phyloP scores from a whole-genome alignment of 768 basidiomycete genomes.

The Termitomyces sp. region DNA sequence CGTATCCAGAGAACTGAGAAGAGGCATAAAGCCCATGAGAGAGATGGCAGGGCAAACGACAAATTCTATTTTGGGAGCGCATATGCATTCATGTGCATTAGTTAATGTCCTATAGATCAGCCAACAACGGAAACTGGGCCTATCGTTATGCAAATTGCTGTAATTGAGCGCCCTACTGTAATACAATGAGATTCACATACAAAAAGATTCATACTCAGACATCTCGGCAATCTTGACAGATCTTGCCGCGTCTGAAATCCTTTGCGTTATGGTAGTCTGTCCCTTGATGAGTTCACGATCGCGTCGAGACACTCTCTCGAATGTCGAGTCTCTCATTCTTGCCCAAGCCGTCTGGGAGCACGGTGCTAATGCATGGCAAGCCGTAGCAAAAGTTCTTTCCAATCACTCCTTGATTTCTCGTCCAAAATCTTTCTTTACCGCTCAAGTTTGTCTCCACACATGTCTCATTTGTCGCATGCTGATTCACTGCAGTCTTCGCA shows the following conservation, averaged over 20 bases:
- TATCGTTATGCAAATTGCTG: too few species aligned
- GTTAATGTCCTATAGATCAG: too few species aligned
- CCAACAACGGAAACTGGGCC: too few species aligned
- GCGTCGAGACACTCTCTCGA: slow-evolving; percentile 22
- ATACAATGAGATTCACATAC: too few species aligned
- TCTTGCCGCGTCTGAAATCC: neutral
- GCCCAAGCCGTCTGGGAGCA: slow-evolving; percentile 86
- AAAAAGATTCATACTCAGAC: too few species aligned
- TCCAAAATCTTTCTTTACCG: slow-evolving; percentile 63
- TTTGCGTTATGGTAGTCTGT: neutral
- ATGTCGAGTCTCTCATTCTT: slow-evolving; percentile 75
- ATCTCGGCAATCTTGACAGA: neutral
- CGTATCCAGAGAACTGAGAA: too few species aligned
- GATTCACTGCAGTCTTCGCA: slow-evolving; percentile 56
- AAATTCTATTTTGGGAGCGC: too few species aligned
- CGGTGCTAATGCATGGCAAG: slow-evolving; percentile 66
- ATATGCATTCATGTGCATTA: too few species aligned
- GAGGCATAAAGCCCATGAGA: too few species aligned
- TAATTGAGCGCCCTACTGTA: too few species aligned
- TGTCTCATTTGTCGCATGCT: slow-evolving; percentile 7
- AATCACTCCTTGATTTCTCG: slow-evolving; percentile 68
- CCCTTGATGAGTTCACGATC: slow-evolving; percentile 30
- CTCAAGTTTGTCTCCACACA: slow-evolving; percentile 48
- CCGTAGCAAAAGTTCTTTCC: slow-evolving; percentile 61
- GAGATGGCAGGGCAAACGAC: too few species aligned